Evolutionary conservation across 2,329 filamentous ascomycete species (phyloP), one percentile per base, ranked within the genome.

Genomic region (Fusarium equiseti): DNA sequence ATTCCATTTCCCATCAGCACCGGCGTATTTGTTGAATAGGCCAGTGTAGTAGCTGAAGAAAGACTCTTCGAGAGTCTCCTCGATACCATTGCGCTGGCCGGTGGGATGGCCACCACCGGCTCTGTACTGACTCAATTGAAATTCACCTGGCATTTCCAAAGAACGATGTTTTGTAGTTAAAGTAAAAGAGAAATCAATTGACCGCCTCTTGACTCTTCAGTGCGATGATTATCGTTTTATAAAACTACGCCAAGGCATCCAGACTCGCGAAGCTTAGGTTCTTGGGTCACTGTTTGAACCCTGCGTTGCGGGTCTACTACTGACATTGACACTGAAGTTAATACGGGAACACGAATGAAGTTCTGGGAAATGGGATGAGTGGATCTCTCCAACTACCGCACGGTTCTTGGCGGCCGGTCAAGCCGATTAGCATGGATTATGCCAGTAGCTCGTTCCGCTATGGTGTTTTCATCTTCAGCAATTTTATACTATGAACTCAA

Each of bases 11-110:
- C 59, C 45, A 13, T 65, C 49, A 2, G 59, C 16, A 0, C 40
- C 31, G 0, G 62, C 59, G 24, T 65, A 65, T 8, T 46, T 65
- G 31, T 65, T 64, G 31, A 65, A 65, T 1, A 65, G 3, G 2
- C 64, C 38, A 0, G 59, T 24, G 15, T 50, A 59, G 3, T 64
- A 45, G 6, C 38, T 51, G 3, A 65, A 26, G 2, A 65, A 51
- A 6, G 51, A 65, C 1, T 65, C 62, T 12, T 65, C 62, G 0
- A 65, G 38, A 2, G 35, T 58, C 18, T 65, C 62, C 4, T 65
- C 51, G 0, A 65, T 65, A 6, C 62, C 60, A 13, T 45, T 64
- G 13, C 60, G 62, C 1, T 64, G 51, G 3, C 62, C 44, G 1
- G 44, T 42, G 1, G 59, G 62, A 35, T 65, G 51, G 2, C 62